phyloP scores from a whole-genome alignment of 163 green algal genomes.

The Scenedesmus sp. region DNA sequence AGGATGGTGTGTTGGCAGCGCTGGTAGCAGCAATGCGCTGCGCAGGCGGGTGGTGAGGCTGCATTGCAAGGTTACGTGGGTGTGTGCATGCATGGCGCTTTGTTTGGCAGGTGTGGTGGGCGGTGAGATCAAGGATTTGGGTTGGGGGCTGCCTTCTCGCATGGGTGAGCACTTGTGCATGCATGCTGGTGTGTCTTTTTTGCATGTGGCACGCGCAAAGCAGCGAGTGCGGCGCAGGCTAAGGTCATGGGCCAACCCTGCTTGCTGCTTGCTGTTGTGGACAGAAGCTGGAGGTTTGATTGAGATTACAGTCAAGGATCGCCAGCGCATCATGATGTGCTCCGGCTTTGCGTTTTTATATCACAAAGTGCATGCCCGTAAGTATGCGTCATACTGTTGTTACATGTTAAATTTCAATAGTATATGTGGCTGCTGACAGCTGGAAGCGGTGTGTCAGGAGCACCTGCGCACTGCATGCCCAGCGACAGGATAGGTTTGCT shows the following conservation, averaged over 20 bases:
- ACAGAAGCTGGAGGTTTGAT: neutral
- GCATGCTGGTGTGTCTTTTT: neutral
- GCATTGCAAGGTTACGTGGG: neutral
- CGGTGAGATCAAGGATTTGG: neutral
- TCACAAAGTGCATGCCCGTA: no score
- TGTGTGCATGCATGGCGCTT: neutral
- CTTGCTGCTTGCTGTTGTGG: neutral
- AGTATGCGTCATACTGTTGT: no score
- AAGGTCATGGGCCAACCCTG: neutral
- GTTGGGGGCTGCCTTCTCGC: no score
- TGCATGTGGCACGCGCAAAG: neutral
- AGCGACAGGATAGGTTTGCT: neutral
- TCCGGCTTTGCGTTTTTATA: no score
- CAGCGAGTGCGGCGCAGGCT: neutral
- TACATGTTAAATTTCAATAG: no score
- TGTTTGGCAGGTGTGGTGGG: neutral
- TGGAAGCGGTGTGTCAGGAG: neutral
- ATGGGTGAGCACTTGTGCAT: neutral
- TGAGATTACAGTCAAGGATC: neutral
- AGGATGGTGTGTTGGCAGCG: no score
- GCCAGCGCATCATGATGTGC: neutral
- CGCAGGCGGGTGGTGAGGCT: no score
- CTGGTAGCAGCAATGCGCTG: neutral
- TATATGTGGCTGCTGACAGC: neutral
- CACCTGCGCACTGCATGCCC: no score